Percentiles rank a stretch among this genome's conserved stretches.
Conservation (phyloP, 2,329 filamentous ascomycete species). For the Anisogramma anomala region DNA sequence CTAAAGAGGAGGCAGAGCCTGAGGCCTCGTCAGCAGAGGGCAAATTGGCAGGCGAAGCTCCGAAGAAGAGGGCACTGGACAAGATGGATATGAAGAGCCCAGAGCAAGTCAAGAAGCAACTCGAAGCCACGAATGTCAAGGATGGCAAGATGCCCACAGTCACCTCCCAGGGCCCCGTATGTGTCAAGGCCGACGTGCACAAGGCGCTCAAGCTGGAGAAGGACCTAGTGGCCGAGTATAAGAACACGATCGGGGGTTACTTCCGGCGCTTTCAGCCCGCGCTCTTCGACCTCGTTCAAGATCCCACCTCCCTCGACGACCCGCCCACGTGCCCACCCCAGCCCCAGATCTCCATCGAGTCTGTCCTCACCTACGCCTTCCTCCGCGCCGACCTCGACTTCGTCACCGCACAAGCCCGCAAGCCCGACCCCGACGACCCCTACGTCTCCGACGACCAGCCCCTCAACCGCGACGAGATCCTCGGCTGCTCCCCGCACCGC, state of each 20-base stretch:
- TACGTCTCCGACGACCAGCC: constrained; percentile 57
- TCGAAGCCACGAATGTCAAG: constrained; percentile 25
- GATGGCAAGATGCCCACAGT: constrained; percentile 24
- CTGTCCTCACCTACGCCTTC: constrained; percentile 83
- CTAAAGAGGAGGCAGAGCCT: constrained; percentile 9
- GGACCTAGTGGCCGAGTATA: constrained; percentile 65
- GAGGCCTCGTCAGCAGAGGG: constrained; percentile 6
- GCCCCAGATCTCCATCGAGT: constrained; percentile 50
- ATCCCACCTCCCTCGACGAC: constrained; percentile 14
- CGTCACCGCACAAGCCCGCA: constrained; percentile 74
- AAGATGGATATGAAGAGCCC: constrained; percentile 38
- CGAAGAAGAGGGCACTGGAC: constrained; percentile 16
- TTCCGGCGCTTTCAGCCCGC: constrained; percentile 82
- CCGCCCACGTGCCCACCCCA: constrained; percentile 3
- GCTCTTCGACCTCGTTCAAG: constrained; percentile 53
- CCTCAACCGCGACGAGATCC: constrained; percentile 73
- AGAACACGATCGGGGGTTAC: constrained; percentile 79
- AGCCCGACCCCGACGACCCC: constrained; percentile 61
- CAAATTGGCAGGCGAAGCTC: constrained; percentile 2
- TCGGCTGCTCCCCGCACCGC: constrained; percentile 47
- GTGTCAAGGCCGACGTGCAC: constrained; percentile 39
- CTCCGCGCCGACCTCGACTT: constrained; percentile 91
- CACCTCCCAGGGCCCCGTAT: constrained; percentile 31
- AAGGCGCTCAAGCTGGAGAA: constrained; percentile 59
- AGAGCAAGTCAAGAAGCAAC: constrained; percentile 31